These are phyloP conservation scores for Phylloporus arenicola DNA, from an alignment of 768 basidiomycete species.

Conservation along the genomic window DNA sequence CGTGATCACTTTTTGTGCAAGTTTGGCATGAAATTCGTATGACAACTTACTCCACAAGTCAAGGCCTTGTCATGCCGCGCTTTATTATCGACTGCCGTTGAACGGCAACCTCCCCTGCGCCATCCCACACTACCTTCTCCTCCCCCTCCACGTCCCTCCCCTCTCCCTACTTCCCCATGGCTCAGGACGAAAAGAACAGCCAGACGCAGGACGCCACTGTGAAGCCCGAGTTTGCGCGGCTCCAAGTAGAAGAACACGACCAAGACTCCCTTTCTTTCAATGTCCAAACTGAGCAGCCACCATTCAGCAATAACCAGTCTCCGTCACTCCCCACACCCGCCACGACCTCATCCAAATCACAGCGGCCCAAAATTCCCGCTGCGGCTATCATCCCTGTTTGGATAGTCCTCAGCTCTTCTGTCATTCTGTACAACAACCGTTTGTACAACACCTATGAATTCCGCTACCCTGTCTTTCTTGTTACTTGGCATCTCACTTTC, in stretches of 20 bases:
- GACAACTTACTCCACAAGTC: too few species aligned
- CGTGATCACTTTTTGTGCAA: too few species aligned
- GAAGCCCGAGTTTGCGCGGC: slow-evolving; percentile 17
- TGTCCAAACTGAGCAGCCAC: background rate
- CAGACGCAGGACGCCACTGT: slow-evolving; percentile 8
- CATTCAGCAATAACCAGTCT: slow-evolving; percentile 4
- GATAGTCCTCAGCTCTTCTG: slow-evolving; percentile 83
- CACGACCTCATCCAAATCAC: slow-evolving; percentile 36
- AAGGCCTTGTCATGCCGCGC: too few species aligned
- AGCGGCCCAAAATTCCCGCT: slow-evolving; percentile 55
- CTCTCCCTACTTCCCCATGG: slow-evolving; percentile 11
- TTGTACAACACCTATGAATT: slow-evolving; percentile 80
- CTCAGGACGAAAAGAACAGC: slow-evolving; percentile 22
- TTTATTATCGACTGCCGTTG: background rate
- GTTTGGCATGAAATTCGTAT: too few species aligned
- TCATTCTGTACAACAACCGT: slow-evolving; percentile 96
- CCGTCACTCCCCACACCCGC: slow-evolving; percentile 54
- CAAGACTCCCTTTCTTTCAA: slow-evolving; percentile 6
- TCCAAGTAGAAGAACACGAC: slow-evolving; percentile 17
- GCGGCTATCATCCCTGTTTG: slow-evolving; percentile 82
- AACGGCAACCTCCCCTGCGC: background rate
- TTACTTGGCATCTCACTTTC: slow-evolving; percentile 78
- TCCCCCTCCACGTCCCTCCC: background rate
- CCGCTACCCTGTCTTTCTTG: slow-evolving; percentile 88
- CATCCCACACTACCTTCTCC: background rate